Evolutionary conservation across 2,329 filamentous ascomycete species (phyloP).

Genomic region (Pseudomassariella vexata): DNA sequence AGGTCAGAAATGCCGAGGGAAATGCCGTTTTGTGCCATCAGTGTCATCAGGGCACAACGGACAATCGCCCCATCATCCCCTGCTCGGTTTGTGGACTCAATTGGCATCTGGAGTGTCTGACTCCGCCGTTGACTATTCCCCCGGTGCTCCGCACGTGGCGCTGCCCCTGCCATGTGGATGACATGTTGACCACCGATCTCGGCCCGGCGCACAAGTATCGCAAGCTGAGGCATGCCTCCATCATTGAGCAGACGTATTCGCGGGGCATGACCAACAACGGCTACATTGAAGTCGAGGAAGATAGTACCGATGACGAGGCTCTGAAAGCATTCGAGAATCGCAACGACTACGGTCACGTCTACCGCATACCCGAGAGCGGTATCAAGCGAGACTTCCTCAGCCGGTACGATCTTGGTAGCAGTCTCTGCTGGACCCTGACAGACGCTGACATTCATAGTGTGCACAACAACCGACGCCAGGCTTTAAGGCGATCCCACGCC

Average conservation of each 20-base stretch:
- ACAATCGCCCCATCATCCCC: conserved; percentile 68
- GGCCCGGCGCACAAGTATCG: conserved; percentile 57
- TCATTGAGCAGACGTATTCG: conserved; percentile 44
- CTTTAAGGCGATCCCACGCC: conserved; percentile 7
- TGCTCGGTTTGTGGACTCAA: conserved; percentile 73
- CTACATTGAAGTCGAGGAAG: conserved; percentile 61
- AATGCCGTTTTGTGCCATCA: conserved; percentile 71
- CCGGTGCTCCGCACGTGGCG: conserved; percentile 76
- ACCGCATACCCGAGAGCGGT: conserved; percentile 57
- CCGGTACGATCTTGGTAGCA: conserved; percentile 41
- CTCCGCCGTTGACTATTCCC: conserved; percentile 75
- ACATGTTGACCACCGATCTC: conserved; percentile 56
- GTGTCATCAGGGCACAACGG: conserved; percentile 62
- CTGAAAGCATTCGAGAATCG: conserved; percentile 49
- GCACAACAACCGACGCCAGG: conserved; percentile 20
- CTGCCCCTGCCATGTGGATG: conserved; percentile 81
- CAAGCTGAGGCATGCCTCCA: conserved; percentile 49
- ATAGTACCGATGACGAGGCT: conserved; percentile 49
- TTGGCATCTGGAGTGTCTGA: conserved; percentile 91
- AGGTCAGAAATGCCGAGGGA: conserved; percentile 64
- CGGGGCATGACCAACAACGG: conserved; percentile 69
- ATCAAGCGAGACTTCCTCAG: conserved; percentile 69
- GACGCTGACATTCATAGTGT: conserved; percentile 19
- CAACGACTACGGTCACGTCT: conserved; percentile 57
- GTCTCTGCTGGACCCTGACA: background rate